Evolutionary conservation across 1,284 basidiomycete genomes (phyloP).

Genomic region (Mycena citricolor): DNA sequence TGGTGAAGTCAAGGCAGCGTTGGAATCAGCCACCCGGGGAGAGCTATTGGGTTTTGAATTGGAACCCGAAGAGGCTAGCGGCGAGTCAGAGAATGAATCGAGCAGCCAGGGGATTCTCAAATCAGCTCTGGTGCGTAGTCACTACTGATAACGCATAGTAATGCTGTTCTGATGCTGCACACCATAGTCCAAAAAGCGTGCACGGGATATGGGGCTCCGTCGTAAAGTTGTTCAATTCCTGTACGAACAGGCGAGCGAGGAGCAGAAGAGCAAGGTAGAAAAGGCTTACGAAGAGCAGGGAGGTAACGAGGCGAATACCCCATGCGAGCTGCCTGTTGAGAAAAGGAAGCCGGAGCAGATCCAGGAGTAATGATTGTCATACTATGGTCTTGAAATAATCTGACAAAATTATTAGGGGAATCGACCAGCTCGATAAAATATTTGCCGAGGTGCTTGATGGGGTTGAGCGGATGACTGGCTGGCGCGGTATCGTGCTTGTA

Average conservation of each 20-base stretch:
- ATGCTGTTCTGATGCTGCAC: too few relatives aligned
- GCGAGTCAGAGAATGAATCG: too few relatives aligned
- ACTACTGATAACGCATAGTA: too few relatives aligned
- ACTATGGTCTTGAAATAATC: neutral
- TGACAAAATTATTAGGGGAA: neutral
- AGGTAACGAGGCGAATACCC: neutral
- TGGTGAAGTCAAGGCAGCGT: too few relatives aligned
- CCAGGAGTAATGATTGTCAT: constrained; percentile 1
- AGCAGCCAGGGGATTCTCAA: too few relatives aligned
- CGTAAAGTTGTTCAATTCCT: neutral
- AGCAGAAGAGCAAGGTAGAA: neutral
- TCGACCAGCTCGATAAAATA: constrained; percentile 2
- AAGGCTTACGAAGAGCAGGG: neutral
- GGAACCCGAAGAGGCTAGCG: too few relatives aligned
- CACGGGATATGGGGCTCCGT: neutral
- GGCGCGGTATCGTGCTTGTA: neutral
- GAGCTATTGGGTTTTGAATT: too few relatives aligned
- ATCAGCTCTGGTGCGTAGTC: too few relatives aligned
- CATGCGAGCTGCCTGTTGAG: neutral
- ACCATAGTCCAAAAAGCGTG: too few relatives aligned
- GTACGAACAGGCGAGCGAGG: neutral
- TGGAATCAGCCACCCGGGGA: too few relatives aligned
- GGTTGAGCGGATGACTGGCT: constrained; percentile 1
- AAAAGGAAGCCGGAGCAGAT: constrained; percentile 4
- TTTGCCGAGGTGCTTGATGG: constrained; percentile 3